These are phyloP conservation scores for Ascochyta pisi DNA, from an alignment of 2,329 filamentous ascomycete genomes.

Conservation along the genomic window DNA sequence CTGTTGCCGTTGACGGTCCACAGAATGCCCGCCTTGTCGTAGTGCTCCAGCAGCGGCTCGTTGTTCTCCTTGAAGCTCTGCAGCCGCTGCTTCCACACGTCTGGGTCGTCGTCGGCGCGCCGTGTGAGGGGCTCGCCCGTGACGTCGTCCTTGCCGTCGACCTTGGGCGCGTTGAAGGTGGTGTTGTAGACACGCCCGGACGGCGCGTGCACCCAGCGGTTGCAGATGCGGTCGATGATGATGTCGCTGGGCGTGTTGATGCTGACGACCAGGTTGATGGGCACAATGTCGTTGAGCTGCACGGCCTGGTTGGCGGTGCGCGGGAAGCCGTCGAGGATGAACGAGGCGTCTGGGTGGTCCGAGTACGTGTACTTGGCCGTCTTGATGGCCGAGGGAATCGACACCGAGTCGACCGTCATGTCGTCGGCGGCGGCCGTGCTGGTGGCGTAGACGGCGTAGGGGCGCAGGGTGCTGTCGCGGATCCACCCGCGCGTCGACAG, in stretches of 20 bases:
- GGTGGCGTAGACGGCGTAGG: conserved; percentile 55
- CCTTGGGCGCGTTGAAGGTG: conserved; percentile 84
- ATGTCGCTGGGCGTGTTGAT: conserved; percentile 85
- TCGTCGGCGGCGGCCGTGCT: conserved; percentile 42
- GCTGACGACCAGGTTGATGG: conserved; percentile 93
- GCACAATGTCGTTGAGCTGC: conserved; percentile 79
- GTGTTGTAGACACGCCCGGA: conserved; percentile 96
- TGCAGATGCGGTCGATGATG: conserved; percentile 87
- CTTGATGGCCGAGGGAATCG: conserved; percentile 50
- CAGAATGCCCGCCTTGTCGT: conserved; percentile 81
- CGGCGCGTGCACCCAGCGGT: conserved; percentile 90
- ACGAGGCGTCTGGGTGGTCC: conserved; percentile 80
- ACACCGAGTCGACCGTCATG: conserved; percentile 50
- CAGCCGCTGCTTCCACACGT: conserved; percentile 82
- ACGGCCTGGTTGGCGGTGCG: conserved; percentile 82
- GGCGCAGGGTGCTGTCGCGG: conserved; percentile 55
- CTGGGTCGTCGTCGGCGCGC: conserved; percentile 83
- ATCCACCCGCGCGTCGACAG: conserved; percentile 88
- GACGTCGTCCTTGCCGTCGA: conserved; percentile 82
- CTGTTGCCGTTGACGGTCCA: conserved; percentile 87
- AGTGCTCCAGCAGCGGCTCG: conserved; percentile 84
- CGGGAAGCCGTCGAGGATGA: conserved; percentile 95
- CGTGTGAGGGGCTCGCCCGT: conserved; percentile 87
- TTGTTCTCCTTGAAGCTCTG: conserved; percentile 88
- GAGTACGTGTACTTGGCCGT: conserved; percentile 56